Conservation (phyloP, 2,329 filamentous ascomycete genomes). For the Apiospora malaysiana region DNA sequence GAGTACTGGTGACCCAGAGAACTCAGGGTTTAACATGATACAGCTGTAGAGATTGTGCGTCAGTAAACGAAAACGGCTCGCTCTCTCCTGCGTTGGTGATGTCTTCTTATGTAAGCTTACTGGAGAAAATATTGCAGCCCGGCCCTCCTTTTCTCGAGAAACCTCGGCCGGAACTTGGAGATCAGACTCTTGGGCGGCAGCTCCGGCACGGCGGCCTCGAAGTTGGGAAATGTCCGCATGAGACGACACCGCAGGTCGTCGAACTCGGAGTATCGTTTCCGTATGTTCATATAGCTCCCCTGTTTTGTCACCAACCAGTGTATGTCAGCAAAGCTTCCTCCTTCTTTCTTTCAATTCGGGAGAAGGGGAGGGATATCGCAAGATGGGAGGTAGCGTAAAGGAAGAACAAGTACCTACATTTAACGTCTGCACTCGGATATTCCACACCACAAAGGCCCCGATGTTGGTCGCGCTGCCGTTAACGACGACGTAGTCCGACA, state of each 20-base stretch:
- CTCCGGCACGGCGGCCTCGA: constrained; percentile 83
- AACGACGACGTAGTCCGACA: constrained; percentile 62
- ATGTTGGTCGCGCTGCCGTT: constrained; percentile 62
- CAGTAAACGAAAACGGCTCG: constrained; percentile 17
- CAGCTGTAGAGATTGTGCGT: constrained; percentile 62
- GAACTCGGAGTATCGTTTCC: constrained; percentile 90
- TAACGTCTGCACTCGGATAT: constrained; percentile 84
- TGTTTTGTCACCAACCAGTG: constrained; percentile 34
- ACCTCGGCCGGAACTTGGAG: constrained; percentile 82
- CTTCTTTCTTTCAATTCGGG: constrained; percentile 30
- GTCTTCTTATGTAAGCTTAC: constrained; percentile 69
- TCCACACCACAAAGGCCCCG: constrained; percentile 97
- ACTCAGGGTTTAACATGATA: constrained; percentile 90
- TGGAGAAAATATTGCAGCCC: constrained; percentile 94
- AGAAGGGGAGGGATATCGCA: not conserved
- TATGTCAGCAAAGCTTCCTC: not conserved
- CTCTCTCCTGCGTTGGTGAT: too few relatives aligned
- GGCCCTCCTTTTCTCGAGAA: constrained; percentile 82
- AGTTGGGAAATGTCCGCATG: constrained; percentile 80
- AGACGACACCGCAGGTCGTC: constrained; percentile 79
- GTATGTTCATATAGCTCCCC: constrained; percentile 66
- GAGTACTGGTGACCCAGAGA: constrained; percentile 86
- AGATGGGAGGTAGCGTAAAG: not conserved
- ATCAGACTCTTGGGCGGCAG: constrained; percentile 92
- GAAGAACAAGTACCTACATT: constrained; percentile 59